A percentile compares a stretch with the other conserved stretches of the same genome.
Conservation (phyloP, 139 green algal species). For the Trebouxia sp. region DNA sequence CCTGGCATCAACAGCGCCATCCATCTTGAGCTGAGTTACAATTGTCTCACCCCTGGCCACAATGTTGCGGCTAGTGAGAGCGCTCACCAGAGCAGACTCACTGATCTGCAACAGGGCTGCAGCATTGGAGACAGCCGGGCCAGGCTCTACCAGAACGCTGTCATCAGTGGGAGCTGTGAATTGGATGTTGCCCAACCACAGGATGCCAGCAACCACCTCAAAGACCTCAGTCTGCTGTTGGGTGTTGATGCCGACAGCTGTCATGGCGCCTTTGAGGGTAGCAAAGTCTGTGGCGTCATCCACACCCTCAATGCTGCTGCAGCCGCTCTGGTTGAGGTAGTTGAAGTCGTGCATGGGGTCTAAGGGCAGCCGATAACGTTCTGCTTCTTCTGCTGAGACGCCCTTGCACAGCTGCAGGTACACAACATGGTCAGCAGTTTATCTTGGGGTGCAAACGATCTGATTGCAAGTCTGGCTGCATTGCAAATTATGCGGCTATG, state of each 20-base stretch:
- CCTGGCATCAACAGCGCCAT: conserved; percentile 66
- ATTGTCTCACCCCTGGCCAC: conserved; percentile 67
- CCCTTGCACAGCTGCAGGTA: conserved; percentile 78
- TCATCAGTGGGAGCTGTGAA: conserved; percentile 62
- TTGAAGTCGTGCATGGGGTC: conserved; percentile 47
- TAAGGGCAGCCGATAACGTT: conserved; percentile 39
- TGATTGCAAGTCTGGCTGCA: no score
- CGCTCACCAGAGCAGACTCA: conserved; percentile 44
- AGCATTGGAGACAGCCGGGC: conserved; percentile 19
- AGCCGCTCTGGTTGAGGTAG: conserved; percentile 65
- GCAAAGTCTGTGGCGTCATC: conserved; percentile 76
- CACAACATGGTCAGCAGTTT: no score
- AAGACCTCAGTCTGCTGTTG: conserved; percentile 53
- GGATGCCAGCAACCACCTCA: conserved; percentile 12
- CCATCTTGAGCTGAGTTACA: conserved; percentile 64
- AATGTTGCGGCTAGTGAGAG: conserved; percentile 67
- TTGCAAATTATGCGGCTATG: no score
- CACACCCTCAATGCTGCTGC: conserved; percentile 68
- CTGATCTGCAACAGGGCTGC: conserved; percentile 35
- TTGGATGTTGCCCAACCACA: conserved; percentile 44
- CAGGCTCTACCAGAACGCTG: conserved; percentile 28
- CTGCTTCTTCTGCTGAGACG: conserved; percentile 52
- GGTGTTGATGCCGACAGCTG: conserved; percentile 76
- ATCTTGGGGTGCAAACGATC: no score
- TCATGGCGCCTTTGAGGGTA: conserved; percentile 73